These are phyloP conservation scores for Termitomyces sp. DNA, from an alignment of 1,284 basidiomycete species.

Conservation along the genomic window DNA sequence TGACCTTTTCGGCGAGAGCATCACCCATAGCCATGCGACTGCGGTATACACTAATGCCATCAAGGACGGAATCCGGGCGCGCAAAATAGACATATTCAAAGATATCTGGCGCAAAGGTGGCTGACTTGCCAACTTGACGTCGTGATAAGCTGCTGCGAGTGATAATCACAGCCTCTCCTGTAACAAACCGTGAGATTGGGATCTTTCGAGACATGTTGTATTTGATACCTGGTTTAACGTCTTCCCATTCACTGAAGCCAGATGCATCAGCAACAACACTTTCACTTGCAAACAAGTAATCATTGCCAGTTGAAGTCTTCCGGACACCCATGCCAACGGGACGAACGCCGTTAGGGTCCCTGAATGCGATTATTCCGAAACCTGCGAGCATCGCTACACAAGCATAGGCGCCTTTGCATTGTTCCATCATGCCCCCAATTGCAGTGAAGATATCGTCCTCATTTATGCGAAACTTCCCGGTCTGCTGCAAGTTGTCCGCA, in stretches of 20 bases:
- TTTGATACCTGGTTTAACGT: slow-evolving; percentile 79
- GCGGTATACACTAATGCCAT: slow-evolving; percentile 96
- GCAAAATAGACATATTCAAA: slow-evolving; percentile 99
- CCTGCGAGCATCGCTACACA: slow-evolving; percentile 98
- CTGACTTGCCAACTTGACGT: slow-evolving; percentile 65
- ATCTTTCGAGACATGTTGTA: slow-evolving; percentile 10
- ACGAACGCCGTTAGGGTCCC: slow-evolving; percentile 98
- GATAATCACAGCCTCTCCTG: slow-evolving; percentile 94
- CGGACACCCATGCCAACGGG: slow-evolving; percentile 83
- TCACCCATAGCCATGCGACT: slow-evolving; percentile 99
- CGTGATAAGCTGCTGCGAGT: slow-evolving; percentile 74
- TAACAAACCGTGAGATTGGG: slow-evolving; percentile 5
- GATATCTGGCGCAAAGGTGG: slow-evolving; percentile 93
- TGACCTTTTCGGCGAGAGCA: slow-evolving; percentile 85
- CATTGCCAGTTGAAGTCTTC: slow-evolving; percentile 52
- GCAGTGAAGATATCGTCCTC: slow-evolving; percentile 99
- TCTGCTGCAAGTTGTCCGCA: slow-evolving; percentile 96
- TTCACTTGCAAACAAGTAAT: slow-evolving; percentile 94
- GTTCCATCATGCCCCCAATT: slow-evolving; percentile 83
- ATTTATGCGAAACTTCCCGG: slow-evolving; percentile 99
- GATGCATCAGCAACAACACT: slow-evolving; percentile 94
- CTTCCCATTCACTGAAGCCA: slow-evolving; percentile 89
- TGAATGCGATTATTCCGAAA: slow-evolving; percentile 97
- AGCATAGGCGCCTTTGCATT: slow-evolving; percentile 91
- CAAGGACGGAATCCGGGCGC: slow-evolving; percentile 95